Conservation (phyloP, 805 yeast species). For the Wickerhamiella nectarea region DNA sequence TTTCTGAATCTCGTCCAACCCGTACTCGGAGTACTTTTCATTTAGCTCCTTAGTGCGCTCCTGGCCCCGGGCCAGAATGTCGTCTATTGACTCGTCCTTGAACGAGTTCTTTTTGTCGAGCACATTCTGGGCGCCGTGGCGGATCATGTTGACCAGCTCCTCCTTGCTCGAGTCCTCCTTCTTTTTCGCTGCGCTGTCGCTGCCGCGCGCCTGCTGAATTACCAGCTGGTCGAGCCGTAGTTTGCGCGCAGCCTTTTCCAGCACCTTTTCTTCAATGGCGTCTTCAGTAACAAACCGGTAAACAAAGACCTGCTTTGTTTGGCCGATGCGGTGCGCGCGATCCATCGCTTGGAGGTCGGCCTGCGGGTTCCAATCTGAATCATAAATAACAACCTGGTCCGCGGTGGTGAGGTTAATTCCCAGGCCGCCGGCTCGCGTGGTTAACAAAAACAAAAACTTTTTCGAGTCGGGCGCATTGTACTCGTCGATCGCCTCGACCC, state of each 20-base stretch:
- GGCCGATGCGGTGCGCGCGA: conserved; percentile 89
- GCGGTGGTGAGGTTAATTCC: conserved; percentile 92
- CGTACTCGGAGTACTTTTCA: conserved; percentile 69
- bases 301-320: conserved; percentile 86
- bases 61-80: conserved; percentile 65
- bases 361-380: conserved; percentile 93
- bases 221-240: conserved; percentile 85
- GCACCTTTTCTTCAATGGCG: conserved; percentile 91
- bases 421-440: conserved; percentile 97
- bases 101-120: conserved; percentile 37
- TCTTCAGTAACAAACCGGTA: conserved; percentile 87
- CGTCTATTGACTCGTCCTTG: conserved; percentile 50
- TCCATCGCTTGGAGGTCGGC: conserved; percentile 95
- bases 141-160: conserved; percentile 86
- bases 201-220: conserved; percentile 70
- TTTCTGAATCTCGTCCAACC: conserved; percentile 85
- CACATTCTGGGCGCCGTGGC: conserved; percentile 85
- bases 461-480: conserved; percentile 68
- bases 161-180: conserved; percentile 40
- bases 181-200: conserved; percentile 13
- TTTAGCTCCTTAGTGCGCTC: conserved; percentile 67
- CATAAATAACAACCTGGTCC: conserved; percentile 86
- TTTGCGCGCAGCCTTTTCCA: conserved; percentile 92
- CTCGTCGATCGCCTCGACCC: conserved; percentile 84
- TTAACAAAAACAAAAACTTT: conserved; percentile 71